Evolutionary conservation across 345 rosid genomes (phyloP).

Genomic region (Dipteronia dyeriana): DNA sequence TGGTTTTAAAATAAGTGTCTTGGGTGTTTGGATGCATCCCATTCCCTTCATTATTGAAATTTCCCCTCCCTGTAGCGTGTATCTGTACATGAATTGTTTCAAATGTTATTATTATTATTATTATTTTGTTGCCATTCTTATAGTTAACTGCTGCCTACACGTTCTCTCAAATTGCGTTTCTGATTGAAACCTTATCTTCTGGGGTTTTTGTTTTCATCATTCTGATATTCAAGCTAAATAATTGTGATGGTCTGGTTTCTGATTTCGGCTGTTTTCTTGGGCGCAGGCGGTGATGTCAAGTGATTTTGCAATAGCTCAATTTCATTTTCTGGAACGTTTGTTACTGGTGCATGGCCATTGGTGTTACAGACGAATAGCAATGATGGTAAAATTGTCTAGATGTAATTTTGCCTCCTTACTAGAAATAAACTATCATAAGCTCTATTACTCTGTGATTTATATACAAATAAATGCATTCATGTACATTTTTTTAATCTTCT

Average conservation of each 20-base stretch:
- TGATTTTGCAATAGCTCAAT: constrained; percentile 92
- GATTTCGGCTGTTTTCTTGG: constrained; percentile 9
- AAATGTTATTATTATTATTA: background rate
- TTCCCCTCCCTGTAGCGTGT: background rate
- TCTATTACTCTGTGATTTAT: background rate
- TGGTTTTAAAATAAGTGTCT: background rate
- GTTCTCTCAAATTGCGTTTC: background rate
- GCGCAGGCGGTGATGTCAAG: constrained; percentile 94
- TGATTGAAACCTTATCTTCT: background rate
- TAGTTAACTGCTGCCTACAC: background rate
- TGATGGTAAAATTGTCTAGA: constrained; percentile 61
- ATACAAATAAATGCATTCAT: background rate
- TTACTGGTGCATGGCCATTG: constrained; percentile 94
- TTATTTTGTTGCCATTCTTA: background rate
- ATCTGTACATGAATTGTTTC: background rate
- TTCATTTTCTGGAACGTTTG: constrained; percentile 74
- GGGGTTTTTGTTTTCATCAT: constrained; percentile 1
- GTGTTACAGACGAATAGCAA: constrained; percentile 89
- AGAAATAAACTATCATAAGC: constrained; percentile 6
- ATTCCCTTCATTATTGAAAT: background rate
- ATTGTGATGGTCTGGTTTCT: constrained; percentile 5
- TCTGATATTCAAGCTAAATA: background rate
- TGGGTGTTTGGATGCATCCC: background rate
- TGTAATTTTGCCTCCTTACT: constrained; percentile 6
- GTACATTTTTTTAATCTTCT: background rate